Evolutionary conservation across 257 asterid genomes (phyloP).

Genomic region (Fraxinus americana): DNA sequence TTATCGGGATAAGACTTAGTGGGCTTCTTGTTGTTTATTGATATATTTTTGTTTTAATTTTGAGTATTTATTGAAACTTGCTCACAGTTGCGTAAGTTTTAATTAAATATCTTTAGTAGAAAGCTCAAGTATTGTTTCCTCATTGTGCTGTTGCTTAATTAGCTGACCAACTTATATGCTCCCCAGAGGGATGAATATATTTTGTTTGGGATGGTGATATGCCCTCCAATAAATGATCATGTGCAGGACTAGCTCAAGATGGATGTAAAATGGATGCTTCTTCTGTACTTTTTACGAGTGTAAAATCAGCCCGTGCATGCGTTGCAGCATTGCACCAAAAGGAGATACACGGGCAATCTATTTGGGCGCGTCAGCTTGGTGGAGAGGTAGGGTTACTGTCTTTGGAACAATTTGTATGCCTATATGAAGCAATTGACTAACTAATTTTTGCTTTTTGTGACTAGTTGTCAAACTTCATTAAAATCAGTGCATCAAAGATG

Average conservation of each 20-base stretch:
- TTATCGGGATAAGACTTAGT: neutral
- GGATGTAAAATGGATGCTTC: slow-evolving; percentile 85
- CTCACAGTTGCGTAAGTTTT: neutral
- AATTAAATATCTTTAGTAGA: slow-evolving; percentile 1
- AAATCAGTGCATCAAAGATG: neutral
- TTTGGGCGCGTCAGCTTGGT: slow-evolving; percentile 99
- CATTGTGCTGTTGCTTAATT: slow-evolving; percentile 1
- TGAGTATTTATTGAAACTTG: neutral
- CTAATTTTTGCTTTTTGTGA: neutral
- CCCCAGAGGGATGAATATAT: neutral
- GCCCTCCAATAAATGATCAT: slow-evolving; percentile 16
- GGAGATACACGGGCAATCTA: slow-evolving; percentile 63
- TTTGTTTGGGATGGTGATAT: slow-evolving; percentile 22
- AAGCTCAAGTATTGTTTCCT: slow-evolving; percentile 10
- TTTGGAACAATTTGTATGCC: slow-evolving; percentile 3
- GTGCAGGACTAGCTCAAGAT: slow-evolving; percentile 80
- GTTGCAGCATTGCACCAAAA: slow-evolving; percentile 86
- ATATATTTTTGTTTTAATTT: neutral
- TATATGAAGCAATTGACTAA: neutral
- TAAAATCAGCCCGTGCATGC: slow-evolving; percentile 86
- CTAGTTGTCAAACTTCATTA: slow-evolving; percentile 3
- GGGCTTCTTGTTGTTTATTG: neutral
- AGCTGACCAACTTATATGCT: slow-evolving; percentile 9
- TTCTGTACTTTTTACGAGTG: slow-evolving; percentile 75
- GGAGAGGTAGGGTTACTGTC: slow-evolving; percentile 72